These are phyloP conservation scores for Lignosus rhinocerotis DNA, from an alignment of 1,284 basidiomycete genomes.

Conservation along the genomic window DNA sequence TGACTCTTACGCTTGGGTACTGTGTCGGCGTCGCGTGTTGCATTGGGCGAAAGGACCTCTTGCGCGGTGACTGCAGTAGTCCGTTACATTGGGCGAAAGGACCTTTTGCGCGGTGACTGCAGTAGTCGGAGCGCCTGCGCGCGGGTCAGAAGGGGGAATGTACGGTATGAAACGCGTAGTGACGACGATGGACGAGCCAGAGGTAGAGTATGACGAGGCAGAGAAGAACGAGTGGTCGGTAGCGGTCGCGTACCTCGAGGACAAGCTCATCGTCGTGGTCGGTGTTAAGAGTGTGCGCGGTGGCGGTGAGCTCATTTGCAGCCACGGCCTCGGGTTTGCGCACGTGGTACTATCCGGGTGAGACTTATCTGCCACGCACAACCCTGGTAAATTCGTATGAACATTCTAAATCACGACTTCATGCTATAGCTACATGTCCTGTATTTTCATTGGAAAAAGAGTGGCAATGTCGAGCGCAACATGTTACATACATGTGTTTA, in stretches of 20 bases:
- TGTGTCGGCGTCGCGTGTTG: constrained; percentile 11
- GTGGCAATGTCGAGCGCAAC: background rate
- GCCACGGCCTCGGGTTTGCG: background rate
- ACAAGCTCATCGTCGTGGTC: constrained; percentile 23
- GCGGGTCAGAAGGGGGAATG: constrained; percentile 17
- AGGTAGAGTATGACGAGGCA: constrained; percentile 24
- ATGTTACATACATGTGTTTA: background rate
- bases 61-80: constrained; percentile 29
- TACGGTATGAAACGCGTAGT: constrained; percentile 32
- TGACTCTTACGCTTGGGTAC: constrained; percentile 19
- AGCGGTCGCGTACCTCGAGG: constrained; percentile 21
- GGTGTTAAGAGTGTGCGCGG: constrained; percentile 9
- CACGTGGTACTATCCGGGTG: background rate
- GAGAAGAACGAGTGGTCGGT: constrained; percentile 32
- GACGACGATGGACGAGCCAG: constrained; percentile 26
- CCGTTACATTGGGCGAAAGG: constrained; percentile 10
- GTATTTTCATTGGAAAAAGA: no score
- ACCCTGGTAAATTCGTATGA: background rate
- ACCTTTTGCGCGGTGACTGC: constrained; percentile 25
- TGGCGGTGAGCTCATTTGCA: constrained; percentile 23
- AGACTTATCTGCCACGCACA: background rate
- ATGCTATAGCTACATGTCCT: no score
- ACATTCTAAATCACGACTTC: no score
- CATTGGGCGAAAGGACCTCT: constrained; percentile 9
- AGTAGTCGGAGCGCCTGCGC: constrained; percentile 24